Base-by-base conservation (phyloP, 2,329 filamentous ascomycete species). In the Trichophyton benhamiae region DNA sequence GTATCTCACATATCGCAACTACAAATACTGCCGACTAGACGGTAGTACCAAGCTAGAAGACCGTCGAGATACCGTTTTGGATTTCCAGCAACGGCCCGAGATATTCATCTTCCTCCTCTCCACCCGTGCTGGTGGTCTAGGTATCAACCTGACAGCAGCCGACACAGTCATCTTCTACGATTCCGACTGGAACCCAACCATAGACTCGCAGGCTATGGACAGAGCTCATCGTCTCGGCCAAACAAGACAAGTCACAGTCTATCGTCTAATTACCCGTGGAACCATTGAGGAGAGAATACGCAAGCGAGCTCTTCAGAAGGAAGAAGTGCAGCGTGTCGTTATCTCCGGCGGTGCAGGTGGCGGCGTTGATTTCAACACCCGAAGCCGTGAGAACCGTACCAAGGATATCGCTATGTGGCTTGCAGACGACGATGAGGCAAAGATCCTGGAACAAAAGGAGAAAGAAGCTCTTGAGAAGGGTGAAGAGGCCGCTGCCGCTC, bases 121-220 rank as follows among this genome's bases (percentile, higher is more conserved):
- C 20, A 99, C 94, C 0, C 91, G 94, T 75, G 94, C 94, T 42
- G 94, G 94, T 83, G 94, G 94, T 80, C 82, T 99, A 20, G 94
- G 94, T 78, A 99, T 99, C 80, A 99, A 99, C 71, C 79, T 99
- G 67, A 97, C 94, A 4, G 87, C 89, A 59, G 94, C 94, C 20
- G 94, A 99, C 73, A 99, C 94, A 0, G 94, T 99, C 76, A 97
- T 99, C 75, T 99, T 99, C 79, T 99, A 99, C 81, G 94, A 99
- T 73, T 95, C 90, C 9, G 94, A 99, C 74, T 99, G 94, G 94
- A 99, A 99, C 73, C 94, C 94, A 0, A 97, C 94, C 2, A 97
- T 97, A 70, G 94, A 99, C 74, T 95, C 89, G 60, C 94, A 99
- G 74, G 94, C 94, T 75, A 97, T 97, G 94, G 94, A 99, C 75